Conservation (phyloP, 495 filamentous ascomycete species). For the Penicillium taxi region DNA sequence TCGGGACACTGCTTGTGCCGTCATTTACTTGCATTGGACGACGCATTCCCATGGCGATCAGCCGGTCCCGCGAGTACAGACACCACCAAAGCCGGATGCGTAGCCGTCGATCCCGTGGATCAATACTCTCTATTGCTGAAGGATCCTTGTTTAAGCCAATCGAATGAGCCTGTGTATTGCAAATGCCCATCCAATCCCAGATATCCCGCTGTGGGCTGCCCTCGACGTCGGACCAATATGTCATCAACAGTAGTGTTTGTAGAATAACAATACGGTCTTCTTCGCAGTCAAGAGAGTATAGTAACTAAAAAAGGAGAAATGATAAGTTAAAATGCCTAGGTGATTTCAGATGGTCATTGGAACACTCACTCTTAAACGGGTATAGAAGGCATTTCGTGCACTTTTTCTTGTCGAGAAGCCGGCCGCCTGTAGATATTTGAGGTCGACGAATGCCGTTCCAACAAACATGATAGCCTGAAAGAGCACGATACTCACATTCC, state of each 20-base stretch:
- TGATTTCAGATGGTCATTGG: not conserved
- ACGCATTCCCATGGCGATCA: constrained; percentile 79
- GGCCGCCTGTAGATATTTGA: constrained; percentile 55
- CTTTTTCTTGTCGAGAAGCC: constrained; percentile 63
- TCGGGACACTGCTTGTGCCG: constrained; percentile 77
- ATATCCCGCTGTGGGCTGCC: constrained; percentile 64
- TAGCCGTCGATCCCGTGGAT: constrained; percentile 47
- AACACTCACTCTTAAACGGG: constrained; percentile 57
- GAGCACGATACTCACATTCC: constrained; percentile 61
- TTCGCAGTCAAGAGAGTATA: constrained; percentile 82
- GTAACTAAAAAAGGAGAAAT: constrained; percentile 32
- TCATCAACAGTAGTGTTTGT: constrained; percentile 73
- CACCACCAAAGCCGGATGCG: constrained; percentile 89
- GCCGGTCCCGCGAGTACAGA: constrained; percentile 78
- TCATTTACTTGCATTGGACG: constrained; percentile 78
- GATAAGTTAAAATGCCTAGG: not conserved
- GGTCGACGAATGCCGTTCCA: constrained; percentile 66
- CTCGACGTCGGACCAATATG: constrained; percentile 69
- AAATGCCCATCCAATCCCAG: constrained; percentile 83
- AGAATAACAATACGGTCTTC: constrained; percentile 69
- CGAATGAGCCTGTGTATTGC: constrained; percentile 70
- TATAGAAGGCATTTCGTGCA: constrained; percentile 69
- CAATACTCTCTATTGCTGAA: constrained; percentile 54
- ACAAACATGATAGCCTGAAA: constrained; percentile 80
- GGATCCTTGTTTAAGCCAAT: constrained; percentile 76